These are phyloP conservation scores for Sanghuangporus baumii DNA, from an alignment of 1,284 basidiomycete species.

Conservation along the genomic window DNA sequence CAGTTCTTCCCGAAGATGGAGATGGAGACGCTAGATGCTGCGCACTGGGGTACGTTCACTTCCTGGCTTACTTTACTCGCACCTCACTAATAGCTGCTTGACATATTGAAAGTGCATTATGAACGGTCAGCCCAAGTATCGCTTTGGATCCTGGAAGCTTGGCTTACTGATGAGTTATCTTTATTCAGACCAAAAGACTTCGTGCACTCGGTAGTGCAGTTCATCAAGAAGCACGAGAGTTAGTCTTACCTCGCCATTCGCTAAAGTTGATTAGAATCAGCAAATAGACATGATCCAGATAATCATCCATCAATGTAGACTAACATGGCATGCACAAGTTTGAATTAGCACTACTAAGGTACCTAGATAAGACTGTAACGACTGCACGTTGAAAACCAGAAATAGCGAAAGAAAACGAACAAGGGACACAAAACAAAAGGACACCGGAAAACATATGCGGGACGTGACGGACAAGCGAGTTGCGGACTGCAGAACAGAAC, in stretches of 20 bases:
- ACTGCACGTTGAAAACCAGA: too few species aligned
- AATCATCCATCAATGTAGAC: too few species aligned
- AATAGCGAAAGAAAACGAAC: too few species aligned
- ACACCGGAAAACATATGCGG: too few species aligned
- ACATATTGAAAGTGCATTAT: conserved; percentile 42
- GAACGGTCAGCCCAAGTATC: conserved; percentile 40
- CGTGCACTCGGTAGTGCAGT: conserved; percentile 36
- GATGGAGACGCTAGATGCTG: conserved; percentile 50
- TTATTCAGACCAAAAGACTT: conserved; percentile 41
- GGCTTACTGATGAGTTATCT: neutral
- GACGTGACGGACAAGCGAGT: too few species aligned
- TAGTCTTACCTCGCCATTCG: neutral
- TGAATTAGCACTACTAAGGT: too few species aligned
- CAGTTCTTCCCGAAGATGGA: conserved; percentile 64
- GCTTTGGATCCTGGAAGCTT: neutral
- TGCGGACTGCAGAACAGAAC: neutral
- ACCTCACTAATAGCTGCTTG: neutral
- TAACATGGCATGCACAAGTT: too few species aligned
- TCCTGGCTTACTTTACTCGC: conserved; percentile 1
- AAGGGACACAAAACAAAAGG: too few species aligned
- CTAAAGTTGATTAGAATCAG: too few species aligned
- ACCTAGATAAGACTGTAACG: too few species aligned
- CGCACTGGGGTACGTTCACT: conserved; percentile 60
- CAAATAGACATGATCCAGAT: too few species aligned
- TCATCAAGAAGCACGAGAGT: conserved; percentile 24